phyloP scores from a whole-genome alignment of 2,329 filamentous ascomycete species.

The Penicillium polonicum region DNA sequence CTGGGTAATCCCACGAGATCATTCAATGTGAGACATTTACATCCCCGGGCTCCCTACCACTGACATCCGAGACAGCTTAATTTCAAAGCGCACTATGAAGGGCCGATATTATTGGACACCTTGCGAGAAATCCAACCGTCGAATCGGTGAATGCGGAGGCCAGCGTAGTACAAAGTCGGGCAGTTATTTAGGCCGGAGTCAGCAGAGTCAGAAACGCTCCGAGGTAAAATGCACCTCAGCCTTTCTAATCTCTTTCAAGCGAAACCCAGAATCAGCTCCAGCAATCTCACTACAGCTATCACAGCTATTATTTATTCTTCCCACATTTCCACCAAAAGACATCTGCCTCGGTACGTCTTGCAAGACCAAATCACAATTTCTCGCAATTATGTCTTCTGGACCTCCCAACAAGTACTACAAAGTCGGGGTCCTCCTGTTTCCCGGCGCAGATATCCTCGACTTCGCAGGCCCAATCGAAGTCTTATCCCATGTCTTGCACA shows the following conservation, averaged over 20 bases:
- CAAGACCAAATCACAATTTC: neutral
- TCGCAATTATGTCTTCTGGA: slow-evolving; percentile 12
- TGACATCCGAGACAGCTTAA: neutral
- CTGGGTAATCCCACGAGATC: neutral
- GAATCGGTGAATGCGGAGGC: slow-evolving; percentile 4
- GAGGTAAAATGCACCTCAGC: slow-evolving; percentile 8
- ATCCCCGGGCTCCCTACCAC: neutral
- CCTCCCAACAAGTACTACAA: slow-evolving; percentile 28
- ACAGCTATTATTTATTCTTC: neutral
- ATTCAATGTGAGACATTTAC: neutral
- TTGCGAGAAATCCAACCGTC: neutral
- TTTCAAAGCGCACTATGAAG: slow-evolving; percentile 4
- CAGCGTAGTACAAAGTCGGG: slow-evolving; percentile 17
- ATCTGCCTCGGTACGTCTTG: neutral
- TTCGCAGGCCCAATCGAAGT: slow-evolving; percentile 43
- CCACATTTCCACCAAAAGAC: neutral
- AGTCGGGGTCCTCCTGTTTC: slow-evolving; percentile 42
- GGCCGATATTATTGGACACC: neutral
- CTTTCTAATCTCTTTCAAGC: neutral
- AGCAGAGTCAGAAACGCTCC: slow-evolving; percentile 10
- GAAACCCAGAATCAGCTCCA: neutral
- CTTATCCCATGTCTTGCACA: slow-evolving; percentile 31
- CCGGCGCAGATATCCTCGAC: slow-evolving; percentile 43
- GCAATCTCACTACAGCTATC: neutral
- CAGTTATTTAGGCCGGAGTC: slow-evolving; percentile 1